phyloP scores from a whole-genome alignment of 1,284 basidiomycete species.

The Fomitopsis palustris region DNA sequence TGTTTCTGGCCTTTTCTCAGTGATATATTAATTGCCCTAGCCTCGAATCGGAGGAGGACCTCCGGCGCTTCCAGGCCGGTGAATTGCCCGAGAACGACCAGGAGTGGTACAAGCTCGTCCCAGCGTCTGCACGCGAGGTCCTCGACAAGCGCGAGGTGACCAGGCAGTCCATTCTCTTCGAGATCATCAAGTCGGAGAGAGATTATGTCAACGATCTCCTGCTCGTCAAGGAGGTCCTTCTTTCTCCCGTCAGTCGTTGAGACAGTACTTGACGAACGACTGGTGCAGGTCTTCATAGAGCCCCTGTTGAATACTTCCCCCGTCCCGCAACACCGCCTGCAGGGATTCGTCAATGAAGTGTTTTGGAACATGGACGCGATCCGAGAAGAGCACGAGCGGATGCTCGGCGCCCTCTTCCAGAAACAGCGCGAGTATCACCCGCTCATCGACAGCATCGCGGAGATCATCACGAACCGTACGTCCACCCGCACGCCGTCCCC shows the following conservation, averaged over 20 bases:
- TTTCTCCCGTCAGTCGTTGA: not conserved
- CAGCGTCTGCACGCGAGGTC: slow-evolving; percentile 59
- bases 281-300: slow-evolving; percentile 60
- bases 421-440: slow-evolving; percentile 81
- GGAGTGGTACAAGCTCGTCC: slow-evolving; percentile 78
- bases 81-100: slow-evolving; percentile 58
- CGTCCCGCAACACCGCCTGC: slow-evolving; percentile 46
- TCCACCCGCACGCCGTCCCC: slow-evolving; percentile 12
- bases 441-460: slow-evolving; percentile 70
- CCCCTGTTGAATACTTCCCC: slow-evolving; percentile 52
- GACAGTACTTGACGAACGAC: not conserved
- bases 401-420: slow-evolving; percentile 64
- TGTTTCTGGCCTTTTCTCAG: slow-evolving; percentile 13
- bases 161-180: slow-evolving; percentile 79
- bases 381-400: slow-evolving; percentile 55
- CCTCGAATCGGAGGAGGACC: slow-evolving; percentile 59
- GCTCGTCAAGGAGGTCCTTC: slow-evolving; percentile 57
- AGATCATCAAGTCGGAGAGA: slow-evolving; percentile 77
- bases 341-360: slow-evolving; percentile 64
- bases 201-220: slow-evolving; percentile 77
- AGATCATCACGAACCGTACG: slow-evolving; percentile 72
- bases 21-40: slow-evolving; percentile 27
- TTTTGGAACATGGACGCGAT: slow-evolving; percentile 74
- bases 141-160: slow-evolving; percentile 71
- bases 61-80: slow-evolving; percentile 61